A percentile compares a stretch with the other conserved stretches of the same genome.
Evolutionary conservation across 1,139 yeast species (phyloP).

Genomic region (Debaryomyces subglobosus): DNA sequence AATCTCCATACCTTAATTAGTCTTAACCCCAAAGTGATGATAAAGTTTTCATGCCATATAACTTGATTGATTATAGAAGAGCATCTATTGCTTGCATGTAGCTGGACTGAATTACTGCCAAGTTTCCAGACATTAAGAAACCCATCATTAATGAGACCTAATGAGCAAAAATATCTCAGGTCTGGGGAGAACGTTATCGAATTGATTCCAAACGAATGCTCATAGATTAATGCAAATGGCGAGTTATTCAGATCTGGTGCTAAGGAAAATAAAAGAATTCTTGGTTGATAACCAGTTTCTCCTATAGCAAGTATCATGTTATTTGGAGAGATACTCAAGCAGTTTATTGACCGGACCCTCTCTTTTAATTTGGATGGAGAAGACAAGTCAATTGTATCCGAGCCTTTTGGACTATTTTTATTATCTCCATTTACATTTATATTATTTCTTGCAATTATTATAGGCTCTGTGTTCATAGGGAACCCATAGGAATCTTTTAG

Average conservation of each 20-base stretch:
- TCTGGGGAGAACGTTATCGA: slow-evolving; percentile 60
- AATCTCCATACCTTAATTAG: slow-evolving; percentile 63
- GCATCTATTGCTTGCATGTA: slow-evolving; percentile 58
- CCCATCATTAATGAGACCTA: slow-evolving; percentile 70
- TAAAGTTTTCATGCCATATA: slow-evolving; percentile 54
- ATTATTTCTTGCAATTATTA: slow-evolving; percentile 22
- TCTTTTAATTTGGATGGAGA: slow-evolving; percentile 44
- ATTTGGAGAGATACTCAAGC: slow-evolving; percentile 60
- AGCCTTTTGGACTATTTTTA: background rate
- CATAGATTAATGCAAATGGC: slow-evolving; percentile 57
- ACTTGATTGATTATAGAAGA: slow-evolving; percentile 58
- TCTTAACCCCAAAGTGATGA: slow-evolving; percentile 60
- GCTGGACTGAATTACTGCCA: slow-evolving; percentile 20
- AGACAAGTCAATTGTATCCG: slow-evolving; percentile 9
- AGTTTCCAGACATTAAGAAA: slow-evolving; percentile 62
- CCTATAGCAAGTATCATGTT: slow-evolving; percentile 61
- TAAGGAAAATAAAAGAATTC: slow-evolving; percentile 60
- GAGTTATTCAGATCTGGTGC: slow-evolving; percentile 49
- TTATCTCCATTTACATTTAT: slow-evolving; percentile 8
- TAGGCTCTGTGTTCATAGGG: slow-evolving; percentile 30
- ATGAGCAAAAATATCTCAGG: slow-evolving; percentile 55
- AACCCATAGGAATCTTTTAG: slow-evolving; percentile 40
- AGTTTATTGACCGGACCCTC: slow-evolving; percentile 55
- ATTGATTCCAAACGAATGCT: slow-evolving; percentile 66
- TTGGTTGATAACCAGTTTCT: slow-evolving; percentile 67